Conservation (phyloP, 2,329 filamentous ascomycete species). For the Huntiella decipiens region DNA sequence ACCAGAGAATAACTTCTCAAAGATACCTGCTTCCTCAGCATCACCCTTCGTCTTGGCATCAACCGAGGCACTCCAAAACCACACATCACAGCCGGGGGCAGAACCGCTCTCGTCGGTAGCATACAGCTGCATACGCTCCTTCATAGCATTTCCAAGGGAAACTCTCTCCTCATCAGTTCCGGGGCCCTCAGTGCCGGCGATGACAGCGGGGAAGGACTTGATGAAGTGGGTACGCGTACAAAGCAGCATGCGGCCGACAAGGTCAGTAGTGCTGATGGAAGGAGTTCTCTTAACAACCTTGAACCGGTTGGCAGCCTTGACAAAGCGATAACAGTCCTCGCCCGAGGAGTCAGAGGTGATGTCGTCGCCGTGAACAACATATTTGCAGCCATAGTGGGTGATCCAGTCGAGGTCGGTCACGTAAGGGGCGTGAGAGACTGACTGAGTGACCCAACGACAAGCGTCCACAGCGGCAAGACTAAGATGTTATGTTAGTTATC, state of each 20-base stretch:
- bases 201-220: conserved; percentile 48
- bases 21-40: conserved; percentile 43
- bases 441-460: conserved; percentile 81
- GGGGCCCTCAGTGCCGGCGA: conserved; percentile 54
- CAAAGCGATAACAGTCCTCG: conserved; percentile 93
- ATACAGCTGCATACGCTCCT: conserved; percentile 63
- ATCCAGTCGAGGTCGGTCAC: conserved; percentile 91
- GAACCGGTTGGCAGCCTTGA: conserved; percentile 85
- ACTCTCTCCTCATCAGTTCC: conserved; percentile 50
- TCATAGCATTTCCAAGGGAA: conserved; percentile 46
- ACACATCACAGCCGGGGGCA: conserved; percentile 63
- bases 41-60: conserved; percentile 23
- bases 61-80: conserved; percentile 52
- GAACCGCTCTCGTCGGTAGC: conserved; percentile 71
- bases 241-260: conserved; percentile 93
- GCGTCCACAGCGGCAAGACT: conserved; percentile 80
- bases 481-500: conserved; percentile 8
- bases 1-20: conserved; percentile 50
- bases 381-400: conserved; percentile 82
- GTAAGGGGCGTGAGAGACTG: conserved; percentile 74
- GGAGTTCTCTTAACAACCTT: conserved; percentile 93
- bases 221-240: conserved; percentile 94
- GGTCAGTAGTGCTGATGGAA: conserved; percentile 88
- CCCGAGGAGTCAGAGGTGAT: conserved; percentile 88
- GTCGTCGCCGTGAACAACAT: conserved; percentile 92